phyloP scores from a whole-genome alignment of 2,329 filamentous ascomycete genomes.

The Didymellaceae sp. region DNA sequence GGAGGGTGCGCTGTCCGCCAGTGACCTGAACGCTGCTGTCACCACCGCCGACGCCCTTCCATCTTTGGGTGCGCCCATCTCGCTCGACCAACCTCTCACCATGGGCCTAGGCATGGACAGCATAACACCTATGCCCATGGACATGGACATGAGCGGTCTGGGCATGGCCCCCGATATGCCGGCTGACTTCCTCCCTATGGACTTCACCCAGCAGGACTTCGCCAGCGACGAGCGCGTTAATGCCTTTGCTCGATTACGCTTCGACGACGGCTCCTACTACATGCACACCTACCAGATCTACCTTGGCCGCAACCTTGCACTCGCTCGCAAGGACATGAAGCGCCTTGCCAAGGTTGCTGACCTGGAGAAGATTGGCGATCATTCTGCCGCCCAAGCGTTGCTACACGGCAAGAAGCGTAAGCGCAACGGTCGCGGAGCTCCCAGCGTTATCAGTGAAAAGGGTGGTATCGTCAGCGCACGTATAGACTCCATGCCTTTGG shows the following conservation, averaged over 20 bases:
- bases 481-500: conserved; percentile 40
- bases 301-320: conserved; percentile 70
- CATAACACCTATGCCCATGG: conserved; percentile 14
- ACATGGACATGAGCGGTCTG: conserved; percentile 22
- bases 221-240: conserved; percentile 53
- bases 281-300: conserved; percentile 78
- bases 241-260: conserved; percentile 71
- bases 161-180: conserved; percentile 13
- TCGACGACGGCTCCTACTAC: conserved; percentile 77
- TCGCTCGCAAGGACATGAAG: conserved; percentile 58
- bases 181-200: conserved; percentile 17
- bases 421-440: conserved; percentile 61
- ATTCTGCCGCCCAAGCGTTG: conserved; percentile 31
- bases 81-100: conserved; percentile 23
- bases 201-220: conserved; percentile 13
- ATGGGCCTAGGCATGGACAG: conserved; percentile 18
- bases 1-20: conserved; percentile 12
- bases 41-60: conserved; percentile 20
- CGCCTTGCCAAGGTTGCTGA: conserved; percentile 49
- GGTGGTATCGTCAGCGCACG: conserved; percentile 66
- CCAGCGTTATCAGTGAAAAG: conserved; percentile 69
- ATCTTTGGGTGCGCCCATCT: conserved; percentile 31
- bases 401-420: conserved; percentile 54
- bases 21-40: conserved; percentile 10
- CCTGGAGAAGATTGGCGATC: conserved; percentile 35